Evolutionary conservation across 768 basidiomycete genomes (phyloP), one percentile per base, ranked within the genome.

Genomic region (Pleurotus ostreatus): DNA sequence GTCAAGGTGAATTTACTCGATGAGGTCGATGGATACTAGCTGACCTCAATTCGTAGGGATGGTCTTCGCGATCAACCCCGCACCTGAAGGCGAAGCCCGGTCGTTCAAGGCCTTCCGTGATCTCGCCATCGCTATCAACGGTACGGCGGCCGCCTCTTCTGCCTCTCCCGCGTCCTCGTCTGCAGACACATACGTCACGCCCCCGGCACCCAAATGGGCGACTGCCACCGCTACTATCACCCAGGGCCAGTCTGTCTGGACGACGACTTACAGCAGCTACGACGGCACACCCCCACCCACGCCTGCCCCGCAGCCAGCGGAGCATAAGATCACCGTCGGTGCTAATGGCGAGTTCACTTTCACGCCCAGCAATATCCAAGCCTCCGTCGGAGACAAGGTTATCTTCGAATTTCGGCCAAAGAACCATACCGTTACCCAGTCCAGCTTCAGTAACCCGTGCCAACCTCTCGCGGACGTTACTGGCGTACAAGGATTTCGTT

Each of bases 51-150:
- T 66, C 67, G 59, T 22, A 55, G 79, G 78, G 41, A 80, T 79
- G 78, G 79, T 80, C 37, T 76, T 78, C 62, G 75, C 76, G n/a
- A 67, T 79, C 65, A 80, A 80, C 65, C 76, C 78, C 2, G 74
- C 71, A 8, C 62, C 61, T 44, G 56, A 60, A 8, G 16, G 16
- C 26, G 46, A 45, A n/a, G 57, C 56, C 7, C 26, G 66, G 63
- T 66, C 74, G 30, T 75, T 78, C 62, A 45, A 64, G 11, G 69
- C 70, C 5, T 79, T 79, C 70, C 67, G 73, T 59, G 68, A 72
- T 12, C 65, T 67, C 15, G 77, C 76, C 5, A 69, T 67, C 58
- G 73, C 59, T 26, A 48, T 26, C 23, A 55, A 49, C 38, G 60
- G 56, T 13, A 56, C 59, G 5, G 45, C 37, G 2, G 67, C 67